phyloP scores from a whole-genome alignment of 78 protist genomes.

The Anaeramoeba flamelloides region DNA sequence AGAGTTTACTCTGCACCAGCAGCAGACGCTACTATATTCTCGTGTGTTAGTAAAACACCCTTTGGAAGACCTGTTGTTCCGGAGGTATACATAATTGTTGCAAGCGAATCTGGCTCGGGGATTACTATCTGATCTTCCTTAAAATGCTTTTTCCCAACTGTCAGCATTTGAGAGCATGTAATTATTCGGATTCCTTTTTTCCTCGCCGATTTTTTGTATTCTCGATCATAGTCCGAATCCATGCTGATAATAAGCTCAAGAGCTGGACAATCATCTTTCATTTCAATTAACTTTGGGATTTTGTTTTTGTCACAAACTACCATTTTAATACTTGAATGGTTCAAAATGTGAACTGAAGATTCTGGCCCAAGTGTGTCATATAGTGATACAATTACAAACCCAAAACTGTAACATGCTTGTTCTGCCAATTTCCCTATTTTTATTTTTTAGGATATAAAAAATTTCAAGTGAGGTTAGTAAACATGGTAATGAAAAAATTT shows the following conservation, averaged over 20 bases:
- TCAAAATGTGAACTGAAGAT: slow-evolving; percentile 34
- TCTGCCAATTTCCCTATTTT: slow-evolving; percentile 11
- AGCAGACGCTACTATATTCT: slow-evolving; percentile 34
- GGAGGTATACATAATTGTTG: slow-evolving; percentile 49
- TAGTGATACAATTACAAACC: slow-evolving; percentile 20
- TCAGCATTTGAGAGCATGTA: too few relatives aligned
- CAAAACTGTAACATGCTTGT: slow-evolving; percentile 8
- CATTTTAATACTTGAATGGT: slow-evolving; percentile 25
- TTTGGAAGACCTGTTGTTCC: slow-evolving; percentile 65
- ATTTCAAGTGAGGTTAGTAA: too few relatives aligned
- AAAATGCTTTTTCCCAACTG: too few relatives aligned
- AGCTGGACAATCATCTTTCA: too few relatives aligned
- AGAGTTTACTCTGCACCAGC: too few relatives aligned
- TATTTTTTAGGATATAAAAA: too few relatives aligned
- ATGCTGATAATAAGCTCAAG: too few relatives aligned
- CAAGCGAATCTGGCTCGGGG: slow-evolving; percentile 32
- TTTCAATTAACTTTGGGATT: neutral
- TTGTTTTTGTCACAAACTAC: slow-evolving; percentile 28
- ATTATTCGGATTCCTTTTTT: too few relatives aligned
- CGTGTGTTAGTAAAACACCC: slow-evolving; percentile 55
- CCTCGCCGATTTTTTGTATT: too few relatives aligned
- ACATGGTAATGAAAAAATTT: too few relatives aligned
- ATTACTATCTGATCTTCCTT: too few relatives aligned
- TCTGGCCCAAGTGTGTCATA: slow-evolving; percentile 42
- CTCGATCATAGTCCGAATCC: too few relatives aligned